phyloP scores from a whole-genome alignment of 148 eudicot species.

The Arbutus unedo region DNA sequence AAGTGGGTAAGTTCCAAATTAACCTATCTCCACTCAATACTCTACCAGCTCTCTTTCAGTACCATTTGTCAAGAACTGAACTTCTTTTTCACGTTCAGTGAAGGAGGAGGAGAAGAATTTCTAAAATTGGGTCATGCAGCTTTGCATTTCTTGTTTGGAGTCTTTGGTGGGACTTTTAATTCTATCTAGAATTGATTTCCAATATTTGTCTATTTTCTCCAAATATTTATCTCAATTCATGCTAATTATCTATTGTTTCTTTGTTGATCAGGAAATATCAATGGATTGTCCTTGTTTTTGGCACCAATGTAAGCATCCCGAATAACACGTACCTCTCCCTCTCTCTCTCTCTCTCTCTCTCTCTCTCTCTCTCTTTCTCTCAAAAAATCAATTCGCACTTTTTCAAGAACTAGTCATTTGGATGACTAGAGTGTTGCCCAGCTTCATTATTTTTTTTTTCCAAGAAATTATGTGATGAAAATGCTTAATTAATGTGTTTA shows the following conservation, averaged over 20 bases:
- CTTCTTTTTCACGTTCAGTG: neutral
- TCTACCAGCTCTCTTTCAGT: neutral
- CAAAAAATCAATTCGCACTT: too few relatives aligned
- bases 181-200: neutral
- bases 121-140: constrained; percentile 7
- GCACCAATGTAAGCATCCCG: constrained; percentile 34
- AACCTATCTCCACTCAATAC: neutral
- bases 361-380: too few relatives aligned
- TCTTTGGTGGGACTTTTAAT: constrained; percentile 24
- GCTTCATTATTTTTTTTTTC: neutral
- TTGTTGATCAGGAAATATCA: constrained; percentile 18
- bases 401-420: too few relatives aligned
- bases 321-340: too few relatives aligned
- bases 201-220: neutral
- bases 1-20: neutral
- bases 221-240: neutral
- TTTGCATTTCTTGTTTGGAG: constrained; percentile 17
- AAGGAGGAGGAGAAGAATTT: neutral
- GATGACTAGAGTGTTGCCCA: neutral
- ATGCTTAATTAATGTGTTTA: neutral
- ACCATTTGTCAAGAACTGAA: neutral
- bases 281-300: constrained; percentile 17
- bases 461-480: neutral
- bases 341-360: neutral
- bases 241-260: neutral